Conservation (phyloP, 371 early-diverging fungal species). For the Capillidium heterosporum region DNA sequence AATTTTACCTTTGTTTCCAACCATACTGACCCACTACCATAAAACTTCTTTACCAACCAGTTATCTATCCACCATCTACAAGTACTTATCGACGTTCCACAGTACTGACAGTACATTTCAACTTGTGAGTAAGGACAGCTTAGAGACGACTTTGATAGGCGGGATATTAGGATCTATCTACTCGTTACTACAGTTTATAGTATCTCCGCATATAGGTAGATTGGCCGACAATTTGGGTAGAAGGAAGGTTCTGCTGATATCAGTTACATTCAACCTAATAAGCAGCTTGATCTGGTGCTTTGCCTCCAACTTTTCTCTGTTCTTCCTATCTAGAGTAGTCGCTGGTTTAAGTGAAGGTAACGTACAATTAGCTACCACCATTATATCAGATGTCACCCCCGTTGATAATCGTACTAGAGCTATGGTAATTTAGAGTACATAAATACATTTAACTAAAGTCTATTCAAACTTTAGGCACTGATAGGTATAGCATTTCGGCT, state of each 20-base stretch:
- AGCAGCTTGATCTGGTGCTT: constrained; percentile 80
- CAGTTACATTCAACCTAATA: constrained; percentile 80
- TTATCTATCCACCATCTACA: constrained; percentile 11
- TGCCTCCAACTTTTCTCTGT: constrained; percentile 57
- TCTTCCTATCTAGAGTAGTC: constrained; percentile 71
- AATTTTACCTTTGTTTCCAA: constrained; percentile 86
- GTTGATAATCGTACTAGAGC: constrained; percentile 52
- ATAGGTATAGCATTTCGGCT: constrained; percentile 92
- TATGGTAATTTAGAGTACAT: constrained; percentile 21
- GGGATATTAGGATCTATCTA: constrained; percentile 84
- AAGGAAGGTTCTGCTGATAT: constrained; percentile 58
- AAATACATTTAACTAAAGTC: constrained; percentile 2
- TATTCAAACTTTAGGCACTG: constrained; percentile 39
- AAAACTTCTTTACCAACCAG: constrained; percentile 1
- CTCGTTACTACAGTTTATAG: constrained; percentile 81
- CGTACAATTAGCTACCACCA: constrained; percentile 86
- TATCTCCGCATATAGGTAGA: constrained; percentile 69
- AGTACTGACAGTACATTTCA: constrained; percentile 9
- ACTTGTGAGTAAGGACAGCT: constrained; percentile 16
- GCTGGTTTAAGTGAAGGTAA: constrained; percentile 94
- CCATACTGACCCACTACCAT: constrained; percentile 37
- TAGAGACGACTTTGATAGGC: constrained; percentile 86
- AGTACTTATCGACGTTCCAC: not conserved
- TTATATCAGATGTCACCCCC: constrained; percentile 85
- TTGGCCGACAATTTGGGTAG: constrained; percentile 72